Evolutionary conservation across 768 basidiomycete species (phyloP).

Genomic region (Russula griseocarnosa): DNA sequence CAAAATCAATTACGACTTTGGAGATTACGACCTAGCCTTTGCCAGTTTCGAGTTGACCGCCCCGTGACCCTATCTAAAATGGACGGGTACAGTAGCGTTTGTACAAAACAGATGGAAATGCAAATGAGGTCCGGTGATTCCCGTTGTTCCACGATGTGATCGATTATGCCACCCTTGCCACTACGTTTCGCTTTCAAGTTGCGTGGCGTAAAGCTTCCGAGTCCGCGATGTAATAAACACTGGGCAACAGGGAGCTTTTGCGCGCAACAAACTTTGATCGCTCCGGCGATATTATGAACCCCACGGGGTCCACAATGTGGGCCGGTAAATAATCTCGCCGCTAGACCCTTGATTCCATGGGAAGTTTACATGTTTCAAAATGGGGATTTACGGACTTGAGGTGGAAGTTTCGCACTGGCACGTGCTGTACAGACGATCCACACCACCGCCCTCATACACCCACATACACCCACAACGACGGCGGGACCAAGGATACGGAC

Average conservation of each 20-base stretch:
- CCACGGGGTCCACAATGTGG: background rate
- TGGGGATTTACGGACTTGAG: background rate
- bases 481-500: background rate
- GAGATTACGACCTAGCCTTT: conserved; percentile 86
- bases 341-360: background rate
- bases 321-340: background rate
- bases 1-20: conserved; percentile 98
- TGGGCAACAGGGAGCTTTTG: background rate
- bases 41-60: conserved; percentile 69
- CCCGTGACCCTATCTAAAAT: conserved; percentile 22
- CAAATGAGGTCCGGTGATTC: conserved; percentile 8
- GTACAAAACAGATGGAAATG: conserved; percentile 1
- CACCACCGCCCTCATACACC: too few species aligned
- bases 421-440: too few species aligned
- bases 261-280: background rate
- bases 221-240: background rate
- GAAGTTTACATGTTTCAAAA: background rate
- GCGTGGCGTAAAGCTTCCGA: conserved; percentile 4
- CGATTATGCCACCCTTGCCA: conserved; percentile 12
- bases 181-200: background rate
- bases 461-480: background rate
- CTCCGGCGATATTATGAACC: background rate
- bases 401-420: background rate
- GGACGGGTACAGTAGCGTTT: background rate
- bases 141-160: background rate